These are phyloP conservation scores for Craspedostauros australis DNA, from an alignment of 108 stramenopile genomes.

Conservation along the genomic window DNA sequence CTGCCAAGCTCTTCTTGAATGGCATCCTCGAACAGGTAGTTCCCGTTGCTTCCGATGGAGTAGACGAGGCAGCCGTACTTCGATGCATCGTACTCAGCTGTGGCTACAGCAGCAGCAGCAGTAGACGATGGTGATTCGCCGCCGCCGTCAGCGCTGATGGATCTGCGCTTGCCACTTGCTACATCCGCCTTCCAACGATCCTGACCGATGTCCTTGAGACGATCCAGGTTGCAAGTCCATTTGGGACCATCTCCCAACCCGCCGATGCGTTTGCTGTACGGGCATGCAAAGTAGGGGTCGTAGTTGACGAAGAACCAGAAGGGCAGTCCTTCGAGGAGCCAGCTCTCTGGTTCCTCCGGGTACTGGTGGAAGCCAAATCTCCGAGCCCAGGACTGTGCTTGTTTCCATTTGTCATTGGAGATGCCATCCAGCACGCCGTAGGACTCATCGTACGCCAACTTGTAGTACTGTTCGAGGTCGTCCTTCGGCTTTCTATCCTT, in stretches of 20 bases:
- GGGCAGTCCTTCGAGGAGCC: too few relatives aligned
- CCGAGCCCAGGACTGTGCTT: conserved; percentile 13
- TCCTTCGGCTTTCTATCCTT: too few relatives aligned
- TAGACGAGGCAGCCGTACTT: conserved; percentile 44
- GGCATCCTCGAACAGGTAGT: conserved; percentile 31
- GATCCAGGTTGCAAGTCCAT: conserved; percentile 61
- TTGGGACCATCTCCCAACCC: conserved; percentile 53
- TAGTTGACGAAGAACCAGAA: too few relatives aligned
- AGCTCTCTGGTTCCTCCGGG: conserved; percentile 9
- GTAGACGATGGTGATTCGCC: too few relatives aligned
- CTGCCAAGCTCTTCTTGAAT: conserved; percentile 28
- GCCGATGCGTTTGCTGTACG: conserved; percentile 40
- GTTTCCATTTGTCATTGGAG: conserved; percentile 23
- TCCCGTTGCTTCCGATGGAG: conserved; percentile 47
- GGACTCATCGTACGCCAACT: conserved; percentile 22
- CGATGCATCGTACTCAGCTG: conserved; percentile 1
- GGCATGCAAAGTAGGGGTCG: conserved; percentile 57
- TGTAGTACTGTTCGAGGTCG: too few relatives aligned
- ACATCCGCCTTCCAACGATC: conserved; percentile 13
- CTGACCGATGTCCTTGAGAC: conserved; percentile 16
- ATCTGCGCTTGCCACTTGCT: too few relatives aligned
- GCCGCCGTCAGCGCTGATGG: too few relatives aligned
- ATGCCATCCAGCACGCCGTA: conserved; percentile 37
- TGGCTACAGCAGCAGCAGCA: too few relatives aligned
- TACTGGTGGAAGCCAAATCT: conserved; percentile 13